phyloP scores from a whole-genome alignment of 2,329 filamentous ascomycete species.

The Colletotrichum sp. region DNA sequence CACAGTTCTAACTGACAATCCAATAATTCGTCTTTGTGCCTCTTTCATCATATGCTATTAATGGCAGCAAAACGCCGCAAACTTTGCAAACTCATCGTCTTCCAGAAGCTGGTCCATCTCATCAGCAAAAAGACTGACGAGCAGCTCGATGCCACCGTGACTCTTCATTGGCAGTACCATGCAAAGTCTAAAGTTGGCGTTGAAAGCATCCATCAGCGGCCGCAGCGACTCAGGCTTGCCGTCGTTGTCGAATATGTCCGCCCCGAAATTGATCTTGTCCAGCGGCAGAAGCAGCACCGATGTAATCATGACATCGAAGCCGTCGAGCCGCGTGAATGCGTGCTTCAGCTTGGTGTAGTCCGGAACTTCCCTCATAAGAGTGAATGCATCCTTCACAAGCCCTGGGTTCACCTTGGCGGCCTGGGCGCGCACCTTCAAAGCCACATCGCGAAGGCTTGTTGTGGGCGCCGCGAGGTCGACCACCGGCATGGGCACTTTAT shows the following conservation, averaged over 20 bases:
- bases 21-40: background rate
- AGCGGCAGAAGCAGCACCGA: conserved; percentile 33
- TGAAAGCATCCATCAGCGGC: conserved; percentile 29
- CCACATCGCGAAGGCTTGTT: conserved; percentile 29
- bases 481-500: conserved; percentile 27
- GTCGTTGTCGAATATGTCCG: conserved; percentile 27
- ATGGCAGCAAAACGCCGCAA: conserved; percentile 18
- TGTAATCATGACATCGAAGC: conserved; percentile 32
- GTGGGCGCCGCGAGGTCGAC: conserved; percentile 29
- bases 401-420: conserved; percentile 27
- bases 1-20: background rate
- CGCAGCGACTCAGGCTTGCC: conserved; percentile 31
- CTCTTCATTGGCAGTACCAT: conserved; percentile 31
- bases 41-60: background rate
- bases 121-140: conserved; percentile 30
- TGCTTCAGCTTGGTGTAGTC: conserved; percentile 28
- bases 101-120: conserved; percentile 29
- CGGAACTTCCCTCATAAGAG: conserved; percentile 27
- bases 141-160: conserved; percentile 32
- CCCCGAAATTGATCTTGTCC: conserved; percentile 31
- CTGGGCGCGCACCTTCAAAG: conserved; percentile 27
- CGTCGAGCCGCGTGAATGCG: conserved; percentile 30
- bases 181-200: conserved; percentile 27
- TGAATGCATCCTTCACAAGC: conserved; percentile 32
- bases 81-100: conserved; percentile 31